Conservation (phyloP, 179 eudicot genomes). For the Gypsophila paniculata region DNA sequence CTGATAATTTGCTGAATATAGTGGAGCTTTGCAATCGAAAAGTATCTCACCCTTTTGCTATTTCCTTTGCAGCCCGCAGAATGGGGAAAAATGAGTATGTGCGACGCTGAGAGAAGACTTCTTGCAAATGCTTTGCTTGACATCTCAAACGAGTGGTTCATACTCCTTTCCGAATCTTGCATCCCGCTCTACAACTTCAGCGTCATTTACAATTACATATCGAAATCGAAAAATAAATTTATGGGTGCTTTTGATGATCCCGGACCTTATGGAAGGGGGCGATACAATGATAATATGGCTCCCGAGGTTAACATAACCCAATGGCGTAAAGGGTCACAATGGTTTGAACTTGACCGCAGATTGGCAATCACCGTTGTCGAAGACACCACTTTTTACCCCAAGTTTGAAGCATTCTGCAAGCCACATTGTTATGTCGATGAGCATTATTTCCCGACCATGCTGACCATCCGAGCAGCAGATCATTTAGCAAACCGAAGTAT, state of each 20-base stretch:
- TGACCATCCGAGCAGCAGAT: conserved; percentile 43
- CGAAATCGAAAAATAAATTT: conserved; percentile 50
- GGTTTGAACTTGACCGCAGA: conserved; percentile 59
- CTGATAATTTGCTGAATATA: neutral
- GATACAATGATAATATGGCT: conserved; percentile 53
- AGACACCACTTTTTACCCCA: conserved; percentile 52
- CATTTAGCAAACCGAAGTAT: conserved; percentile 60
- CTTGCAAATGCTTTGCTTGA: conserved; percentile 85
- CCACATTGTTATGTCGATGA: conserved; percentile 76
- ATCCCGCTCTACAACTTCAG: conserved; percentile 68
- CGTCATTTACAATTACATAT: conserved; percentile 44
- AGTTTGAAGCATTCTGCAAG: conserved; percentile 50
- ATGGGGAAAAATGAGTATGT: conserved; percentile 86
- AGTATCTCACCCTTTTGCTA: conserved; percentile 5
- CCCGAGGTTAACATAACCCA: conserved; percentile 57
- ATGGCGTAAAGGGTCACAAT: conserved; percentile 82
- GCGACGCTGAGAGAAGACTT: conserved; percentile 78
- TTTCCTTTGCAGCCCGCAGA: conserved; percentile 41
- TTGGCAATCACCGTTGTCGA: conserved; percentile 50
- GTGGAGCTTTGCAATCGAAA: neutral
- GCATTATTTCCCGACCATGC: conserved; percentile 80
- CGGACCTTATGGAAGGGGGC: conserved; percentile 65
- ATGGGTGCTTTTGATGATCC: conserved; percentile 63
- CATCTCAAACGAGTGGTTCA: conserved; percentile 67
- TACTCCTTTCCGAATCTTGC: conserved; percentile 75